phyloP scores from a whole-genome alignment of 164 flowering plant genomes.

The Piper longum region DNA sequence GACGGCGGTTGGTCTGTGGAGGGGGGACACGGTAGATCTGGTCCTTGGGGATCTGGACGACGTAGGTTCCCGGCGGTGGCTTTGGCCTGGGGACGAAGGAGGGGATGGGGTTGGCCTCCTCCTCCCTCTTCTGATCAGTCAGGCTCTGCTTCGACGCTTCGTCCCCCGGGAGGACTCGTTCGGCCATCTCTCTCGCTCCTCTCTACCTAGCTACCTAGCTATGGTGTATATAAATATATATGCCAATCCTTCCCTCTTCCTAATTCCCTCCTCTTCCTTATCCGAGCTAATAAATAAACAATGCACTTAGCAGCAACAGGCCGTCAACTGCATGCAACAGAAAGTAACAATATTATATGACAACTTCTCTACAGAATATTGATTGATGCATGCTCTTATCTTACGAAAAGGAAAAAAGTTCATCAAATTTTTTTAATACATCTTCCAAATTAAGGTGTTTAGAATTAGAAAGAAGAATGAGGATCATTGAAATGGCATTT shows the following conservation, averaged over 20 bases:
- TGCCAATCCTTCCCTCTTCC: neutral
- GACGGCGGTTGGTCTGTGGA: constrained; percentile 39
- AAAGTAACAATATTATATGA: too few species aligned
- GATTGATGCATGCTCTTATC: too few species aligned
- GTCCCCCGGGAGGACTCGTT: constrained; percentile 9
- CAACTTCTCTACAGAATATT: too few species aligned
- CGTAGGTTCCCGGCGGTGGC: constrained; percentile 51
- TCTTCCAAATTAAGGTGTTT: too few species aligned
- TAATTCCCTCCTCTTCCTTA: neutral
- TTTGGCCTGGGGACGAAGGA: constrained; percentile 8
- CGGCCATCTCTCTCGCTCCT: constrained; percentile 5
- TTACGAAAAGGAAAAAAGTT: too few species aligned
- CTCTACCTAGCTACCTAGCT: too few species aligned
- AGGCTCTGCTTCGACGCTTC: neutral
- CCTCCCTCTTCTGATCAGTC: neutral
- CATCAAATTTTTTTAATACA: too few species aligned
- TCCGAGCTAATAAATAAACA: neutral
- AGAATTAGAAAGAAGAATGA: too few species aligned
- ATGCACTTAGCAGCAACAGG: neutral
- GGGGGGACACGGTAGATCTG: constrained; percentile 73
- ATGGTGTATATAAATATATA: too few species aligned
- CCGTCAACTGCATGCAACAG: neutral
- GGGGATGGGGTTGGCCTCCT: neutral
- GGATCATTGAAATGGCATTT: too few species aligned
- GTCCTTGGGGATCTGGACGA: constrained; percentile 80